Evolutionary conservation across 1,284 basidiomycete species (phyloP), one percentile per base, ranked within the genome.

Genomic region (Ceratobasidium papillatum): DNA sequence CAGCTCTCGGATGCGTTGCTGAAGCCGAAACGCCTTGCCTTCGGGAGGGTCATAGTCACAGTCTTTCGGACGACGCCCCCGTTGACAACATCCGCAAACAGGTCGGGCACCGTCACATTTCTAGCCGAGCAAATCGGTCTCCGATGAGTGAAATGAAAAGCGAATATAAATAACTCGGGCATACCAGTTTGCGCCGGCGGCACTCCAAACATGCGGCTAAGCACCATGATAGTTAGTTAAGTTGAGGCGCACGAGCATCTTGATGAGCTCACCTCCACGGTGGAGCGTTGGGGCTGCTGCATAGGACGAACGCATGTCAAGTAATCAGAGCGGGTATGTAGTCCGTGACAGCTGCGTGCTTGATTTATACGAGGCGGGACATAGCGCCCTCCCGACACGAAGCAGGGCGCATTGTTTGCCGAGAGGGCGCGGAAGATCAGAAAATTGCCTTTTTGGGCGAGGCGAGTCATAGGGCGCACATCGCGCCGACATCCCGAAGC

Each of bases 361-460:
- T 4, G 22, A 41, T 58, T 43, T 69, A 69, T 69, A 58, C 32
- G 19, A 27, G 52, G 66, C 25, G 22, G 52, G 66, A 47, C 19
- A 38, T 22, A 8, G 62, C 62, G 41, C 43, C 19, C 62, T 49
- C 66, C 66, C 66, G 66, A 69, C 66, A 45, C 51, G 66, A 65
- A 56, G 52, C 66, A 45, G 64, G 38, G 66, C 66, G 66, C 66
- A 36, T 69, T 69, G 66, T 69, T 69, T 69, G 52, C 25, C 64
- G 22, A 49, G 32, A 38, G 19, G 49, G 30, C 47, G 47, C n/a
- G 32, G 51, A 52, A 52, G 51, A 52, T 52, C 51, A 52, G 25
- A 30, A 34, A 43, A 25, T 56, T 51, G 30, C 66, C 66, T 69
- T 69, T 69, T 69, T 58, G 22, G 66, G 66, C 34, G 27, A 25